Evolutionary conservation across 768 basidiomycete genomes (phyloP), one percentile per base, ranked within the genome.

Genomic region (Pisolithus albus): DNA sequence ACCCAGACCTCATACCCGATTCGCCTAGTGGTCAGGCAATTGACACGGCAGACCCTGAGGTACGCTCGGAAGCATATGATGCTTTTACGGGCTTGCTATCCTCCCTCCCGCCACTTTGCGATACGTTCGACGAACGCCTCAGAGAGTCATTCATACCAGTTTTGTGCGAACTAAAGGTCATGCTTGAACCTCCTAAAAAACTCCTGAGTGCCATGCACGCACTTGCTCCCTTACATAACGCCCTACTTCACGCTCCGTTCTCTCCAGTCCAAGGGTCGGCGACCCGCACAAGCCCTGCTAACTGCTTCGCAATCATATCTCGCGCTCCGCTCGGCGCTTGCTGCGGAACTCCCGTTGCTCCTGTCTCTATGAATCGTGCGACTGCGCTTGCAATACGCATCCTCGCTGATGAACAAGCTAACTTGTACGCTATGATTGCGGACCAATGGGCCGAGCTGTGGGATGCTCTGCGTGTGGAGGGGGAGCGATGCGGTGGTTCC

Each of bases 371-470:
- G 51, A 76, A 86, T 54, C 69, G 67, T n/a, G 88, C 86, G 16
- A 72, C 88, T 34, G 72, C 71, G 0, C 63, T 72, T 5, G 74
- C 76, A 48, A 72, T 88, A 0, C 58, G 71, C 3, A 72, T 78
- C 23, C 69, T 90, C 24, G 78, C 77, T 0, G 65, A 68, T 5
- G 74, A 80, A 52, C 88, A 91, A 61, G 72, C 72, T 2, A 64
- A 67, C 21, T 86, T 85, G 60, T 91, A 80, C 71, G 53, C 64
- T 15, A 78, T 78, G 37, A 76, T 86, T 6, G 73, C 77, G 40
- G 79, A 80, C 46, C 71, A 77, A 26, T 92, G 89, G 89, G 76
- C 73, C 2, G 83, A 82, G n/a, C 68, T 92, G n/a, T 92, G 89
- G 89, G 86, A 90, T 53, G 86, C 84, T 62, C 67, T 87, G n/a